phyloP scores from a whole-genome alignment of 83 land plant genomes.

The Diphasiastrum complanatum region DNA sequence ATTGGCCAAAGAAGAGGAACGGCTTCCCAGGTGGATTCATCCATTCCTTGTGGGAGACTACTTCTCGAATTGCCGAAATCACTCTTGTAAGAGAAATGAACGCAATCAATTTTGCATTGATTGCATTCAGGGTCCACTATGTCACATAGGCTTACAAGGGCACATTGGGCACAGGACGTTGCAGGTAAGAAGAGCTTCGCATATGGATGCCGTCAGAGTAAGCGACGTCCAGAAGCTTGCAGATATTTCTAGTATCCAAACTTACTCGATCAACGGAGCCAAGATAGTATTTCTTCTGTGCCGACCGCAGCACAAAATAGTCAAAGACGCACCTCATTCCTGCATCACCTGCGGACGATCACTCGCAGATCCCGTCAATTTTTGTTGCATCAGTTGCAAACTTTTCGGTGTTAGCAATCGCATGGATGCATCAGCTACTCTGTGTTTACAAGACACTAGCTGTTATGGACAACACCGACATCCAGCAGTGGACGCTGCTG shows the following conservation, averaged over 20 bases:
- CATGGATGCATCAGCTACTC: too few species aligned
- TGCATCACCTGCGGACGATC: constrained; percentile 18
- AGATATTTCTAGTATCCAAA: constrained; percentile 27
- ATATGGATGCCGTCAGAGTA: constrained; percentile 27
- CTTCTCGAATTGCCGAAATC: constrained; percentile 5
- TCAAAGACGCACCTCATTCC: not conserved
- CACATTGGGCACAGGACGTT: constrained; percentile 23
- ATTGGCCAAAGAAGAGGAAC: too few species aligned
- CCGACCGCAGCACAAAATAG: constrained; percentile 3
- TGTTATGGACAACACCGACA: too few species aligned
- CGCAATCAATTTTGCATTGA: constrained; percentile 32
- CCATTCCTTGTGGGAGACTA: constrained; percentile 10
- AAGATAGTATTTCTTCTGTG: constrained; percentile 31
- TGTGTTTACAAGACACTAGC: too few species aligned
- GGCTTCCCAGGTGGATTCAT: too few species aligned
- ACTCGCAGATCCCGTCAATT: constrained; percentile 7
- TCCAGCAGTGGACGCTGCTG: too few species aligned
- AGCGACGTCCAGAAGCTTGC: constrained; percentile 14
- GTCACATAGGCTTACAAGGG: constrained; percentile 5
- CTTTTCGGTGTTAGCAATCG: too few species aligned
- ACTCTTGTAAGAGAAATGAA: constrained; percentile 11
- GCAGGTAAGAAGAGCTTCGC: constrained; percentile 30
- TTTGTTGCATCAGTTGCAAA: constrained; percentile 33
- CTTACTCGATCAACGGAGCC: constrained; percentile 26
- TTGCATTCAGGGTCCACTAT: constrained; percentile 27